Evolutionary conservation across 2,329 filamentous ascomycete genomes (phyloP).

Genomic region (Scedosporium apiospermum): DNA sequence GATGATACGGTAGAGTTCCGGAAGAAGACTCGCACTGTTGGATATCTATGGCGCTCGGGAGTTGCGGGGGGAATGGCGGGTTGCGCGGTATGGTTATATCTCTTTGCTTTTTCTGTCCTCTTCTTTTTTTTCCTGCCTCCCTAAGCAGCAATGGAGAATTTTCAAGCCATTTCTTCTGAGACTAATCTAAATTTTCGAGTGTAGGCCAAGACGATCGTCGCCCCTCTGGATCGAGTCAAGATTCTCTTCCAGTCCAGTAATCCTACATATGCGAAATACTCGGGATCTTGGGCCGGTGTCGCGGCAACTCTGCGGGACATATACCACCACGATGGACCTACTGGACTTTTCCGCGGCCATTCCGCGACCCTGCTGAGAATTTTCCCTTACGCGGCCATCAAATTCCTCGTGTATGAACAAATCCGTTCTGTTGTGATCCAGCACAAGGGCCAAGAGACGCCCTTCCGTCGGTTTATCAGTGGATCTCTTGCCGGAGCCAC

Average conservation of each 20-base stretch:
- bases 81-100: conserved; percentile 62
- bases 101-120: background rate
- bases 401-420: conserved; percentile 97
- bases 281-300: conserved; percentile 79
- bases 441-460: conserved; percentile 64
- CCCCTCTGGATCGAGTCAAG: conserved; percentile 93
- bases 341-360: conserved; percentile 84
- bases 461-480: conserved; percentile 62
- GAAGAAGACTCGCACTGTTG: conserved; percentile 54
- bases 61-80: conserved; percentile 85
- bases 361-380: conserved; percentile 89
- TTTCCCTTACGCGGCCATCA: conserved; percentile 95
- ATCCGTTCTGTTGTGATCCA: conserved; percentile 73
- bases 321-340: conserved; percentile 60
- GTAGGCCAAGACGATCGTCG: conserved; percentile 90
- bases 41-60: conserved; percentile 77
- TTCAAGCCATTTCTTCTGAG: background rate
- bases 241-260: conserved; percentile 96
- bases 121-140: background rate
- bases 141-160: background rate
- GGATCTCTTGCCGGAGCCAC: conserved; percentile 74
- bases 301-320: conserved; percentile 78
- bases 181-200: conserved; percentile 10
- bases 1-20: conserved; percentile 38
- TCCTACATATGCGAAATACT: conserved; percentile 87